A percentile compares a stretch with the other conserved stretches of the same genome.
Evolutionary conservation across 495 filamentous ascomycete genomes (phyloP).

Genomic region (Sordaria brevicollis): DNA sequence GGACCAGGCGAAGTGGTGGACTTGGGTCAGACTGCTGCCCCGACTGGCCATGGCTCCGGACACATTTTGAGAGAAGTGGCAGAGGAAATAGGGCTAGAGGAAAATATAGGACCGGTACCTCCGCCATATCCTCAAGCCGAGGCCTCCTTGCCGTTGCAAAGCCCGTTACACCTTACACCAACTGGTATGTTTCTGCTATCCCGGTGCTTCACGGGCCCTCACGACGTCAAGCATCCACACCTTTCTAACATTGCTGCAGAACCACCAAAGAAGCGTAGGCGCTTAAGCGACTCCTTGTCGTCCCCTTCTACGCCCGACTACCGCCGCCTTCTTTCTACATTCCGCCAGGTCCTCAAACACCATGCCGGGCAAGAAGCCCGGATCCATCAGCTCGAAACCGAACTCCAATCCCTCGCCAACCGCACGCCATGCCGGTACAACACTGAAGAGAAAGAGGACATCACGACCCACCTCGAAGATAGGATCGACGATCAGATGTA

Average conservation of each 20-base stretch:
- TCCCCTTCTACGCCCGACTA: background rate
- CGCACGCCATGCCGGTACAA: background rate
- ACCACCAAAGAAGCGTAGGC: conserved; percentile 1
- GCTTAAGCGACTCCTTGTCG: background rate
- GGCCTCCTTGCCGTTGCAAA: background rate
- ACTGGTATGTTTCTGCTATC: background rate
- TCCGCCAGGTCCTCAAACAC: background rate
- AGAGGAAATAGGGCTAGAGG: background rate
- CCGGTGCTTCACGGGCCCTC: background rate
- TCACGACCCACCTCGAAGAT: background rate
- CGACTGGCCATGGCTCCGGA: background rate
- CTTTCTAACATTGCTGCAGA: no score
- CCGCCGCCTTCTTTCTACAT: background rate
- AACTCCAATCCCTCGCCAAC: background rate
- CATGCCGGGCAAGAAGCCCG: background rate
- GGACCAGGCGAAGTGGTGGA: background rate
- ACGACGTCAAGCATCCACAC: no score
- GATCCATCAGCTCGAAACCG: background rate
- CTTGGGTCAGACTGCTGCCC: background rate
- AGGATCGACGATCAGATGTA: background rate
- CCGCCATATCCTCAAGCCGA: background rate
- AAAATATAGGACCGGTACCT: background rate
- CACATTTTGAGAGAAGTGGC: background rate
- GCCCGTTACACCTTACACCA: no score
- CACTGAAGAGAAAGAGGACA: background rate